A percentile compares a stretch with the other conserved stretches of the same genome.
Evolutionary conservation across 176 grass and related monocot species (phyloP).

Genomic region (Alopecurus myosuroides): DNA sequence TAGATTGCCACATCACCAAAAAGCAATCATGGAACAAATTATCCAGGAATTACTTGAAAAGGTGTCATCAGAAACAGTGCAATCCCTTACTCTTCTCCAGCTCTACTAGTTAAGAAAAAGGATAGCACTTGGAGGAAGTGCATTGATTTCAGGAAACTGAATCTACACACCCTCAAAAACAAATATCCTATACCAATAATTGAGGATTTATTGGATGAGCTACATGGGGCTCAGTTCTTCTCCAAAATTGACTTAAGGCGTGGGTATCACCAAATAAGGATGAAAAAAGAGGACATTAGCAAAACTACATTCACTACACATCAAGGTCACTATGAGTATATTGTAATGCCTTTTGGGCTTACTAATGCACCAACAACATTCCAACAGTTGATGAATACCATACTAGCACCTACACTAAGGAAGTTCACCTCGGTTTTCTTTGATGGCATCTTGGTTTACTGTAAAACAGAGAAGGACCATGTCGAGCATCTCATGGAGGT

Average conservation of each 20-base stretch:
- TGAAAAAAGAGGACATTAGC: neutral
- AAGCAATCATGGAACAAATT: neutral
- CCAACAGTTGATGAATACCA: no score
- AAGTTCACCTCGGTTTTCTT: no score
- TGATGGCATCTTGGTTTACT: no score
- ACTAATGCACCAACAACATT: no score
- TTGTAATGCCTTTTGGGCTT: no score
- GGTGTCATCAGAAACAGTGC: neutral
- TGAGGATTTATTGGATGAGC: neutral
- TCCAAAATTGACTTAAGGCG: neutral
- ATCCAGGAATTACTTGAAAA: neutral
- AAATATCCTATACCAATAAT: neutral
- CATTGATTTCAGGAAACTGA: no score
- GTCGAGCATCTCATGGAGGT: no score
- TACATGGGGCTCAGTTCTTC: neutral
- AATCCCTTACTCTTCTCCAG: neutral
- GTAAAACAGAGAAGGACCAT: no score
- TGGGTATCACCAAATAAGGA: neutral
- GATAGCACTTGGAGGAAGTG: neutral
- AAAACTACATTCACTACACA: neutral
- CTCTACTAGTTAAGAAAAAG: neutral
- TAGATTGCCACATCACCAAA: neutral
- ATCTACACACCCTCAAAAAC: no score
- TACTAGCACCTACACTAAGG: no score
- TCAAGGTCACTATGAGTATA: neutral